Evolutionary conservation across 176 grass and related monocot genomes (phyloP), one percentile per base, ranked within the genome.

Genomic region (Leersia perrieri): DNA sequence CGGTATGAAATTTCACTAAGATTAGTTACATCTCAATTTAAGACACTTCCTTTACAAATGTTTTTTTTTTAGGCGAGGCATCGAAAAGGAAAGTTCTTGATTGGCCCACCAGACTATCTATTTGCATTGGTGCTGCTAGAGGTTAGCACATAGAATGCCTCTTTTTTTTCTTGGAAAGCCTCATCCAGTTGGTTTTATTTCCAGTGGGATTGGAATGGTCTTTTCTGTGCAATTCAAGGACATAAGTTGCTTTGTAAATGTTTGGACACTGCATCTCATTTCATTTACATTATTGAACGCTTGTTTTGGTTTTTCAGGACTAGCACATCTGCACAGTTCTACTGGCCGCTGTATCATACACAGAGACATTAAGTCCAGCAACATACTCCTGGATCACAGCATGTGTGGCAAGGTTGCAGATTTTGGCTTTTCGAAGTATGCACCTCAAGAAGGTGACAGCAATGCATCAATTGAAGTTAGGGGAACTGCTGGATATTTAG

Each of bases 401-500:
- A 94, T 94, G 91, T 90, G 88, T 64, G 91, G 91, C 38, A 94
- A 94, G 80, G 82, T 94, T 38, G 79, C 88, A 1, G 82, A 94
- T 65, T 90, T 94, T 20, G 88, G 91, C 39, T 94, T 94, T 80
- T 94, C 91, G 35, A 94, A 94, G 82, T 94, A 88, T 49, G 91
- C 91, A 18, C 85, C 91, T 67, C 91, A 90, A 69, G 91, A 94
- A 66, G 91, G 85, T 65, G 91, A 94, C 65, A 90, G 91, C 31
- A 84, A 81, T 68, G 66, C 88, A 76, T 94, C 88, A 26, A 87
- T 94, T 53, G 91, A 94, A 94, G 91, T 94, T 79, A 88, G 88
- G 76, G 91, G 91, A 63, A 94, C 91, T 49, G 91, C 82, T 75
- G 91, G 91, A 90, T 94, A 90, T 78, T 86, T 94, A 75, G 91